Base-by-base conservation (phyloP, 1,284 basidiomycete genomes). In the Ceratobasidium sp. region DNA sequence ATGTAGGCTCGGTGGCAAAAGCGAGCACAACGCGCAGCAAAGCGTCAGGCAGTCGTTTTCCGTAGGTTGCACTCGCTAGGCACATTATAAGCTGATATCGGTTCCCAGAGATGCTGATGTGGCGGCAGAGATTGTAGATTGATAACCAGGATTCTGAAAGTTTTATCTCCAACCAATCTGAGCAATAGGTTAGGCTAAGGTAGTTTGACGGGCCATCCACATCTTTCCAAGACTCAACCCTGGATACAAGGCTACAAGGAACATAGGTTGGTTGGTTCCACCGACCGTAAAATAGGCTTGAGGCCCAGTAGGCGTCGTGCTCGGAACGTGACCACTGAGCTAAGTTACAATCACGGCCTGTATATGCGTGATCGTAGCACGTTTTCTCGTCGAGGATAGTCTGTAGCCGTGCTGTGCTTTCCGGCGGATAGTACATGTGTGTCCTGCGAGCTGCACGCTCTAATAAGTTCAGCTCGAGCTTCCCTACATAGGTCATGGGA, bases 391-490 rank as follows among this genome's bases (percentile, higher is more conserved):
- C 23, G 6, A 38, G 35, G 7, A 54, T 23, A 1, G 50, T 54
- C 23, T 18, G 50, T 28, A 54, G 50, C 6, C 50, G 50, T 26
- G 23, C 30, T 26, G 14, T 14, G 5, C 9, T 49, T n/a, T 69
- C 66, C 1, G 26, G 16, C 5, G 66, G 66, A 32, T 69, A 69
- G 54, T 57, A 69, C 13, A 9, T 30, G 6, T 28, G 30, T 5
- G 66, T 58, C 32, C 66, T 21, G 30, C 21, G 16, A 35, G 66
- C 66, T 32, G 66, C 66, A 11, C 66, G 66, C 28, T 47, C n/a
- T 21, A 69, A 26, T 4, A 69, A 30, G 16, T 11, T 58, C 21
- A 18, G 14, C 21, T 69, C 66, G 21, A n/a, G 35, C 14, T 54
- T 21, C 14, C 28, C 26, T 30, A n/a, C 47, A n/a, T 58, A 49